A percentile compares a stretch with the other conserved stretches of the same genome.
phyloP scores from a whole-genome alignment of 768 basidiomycete species.

The Mycena rebaudengoi region DNA sequence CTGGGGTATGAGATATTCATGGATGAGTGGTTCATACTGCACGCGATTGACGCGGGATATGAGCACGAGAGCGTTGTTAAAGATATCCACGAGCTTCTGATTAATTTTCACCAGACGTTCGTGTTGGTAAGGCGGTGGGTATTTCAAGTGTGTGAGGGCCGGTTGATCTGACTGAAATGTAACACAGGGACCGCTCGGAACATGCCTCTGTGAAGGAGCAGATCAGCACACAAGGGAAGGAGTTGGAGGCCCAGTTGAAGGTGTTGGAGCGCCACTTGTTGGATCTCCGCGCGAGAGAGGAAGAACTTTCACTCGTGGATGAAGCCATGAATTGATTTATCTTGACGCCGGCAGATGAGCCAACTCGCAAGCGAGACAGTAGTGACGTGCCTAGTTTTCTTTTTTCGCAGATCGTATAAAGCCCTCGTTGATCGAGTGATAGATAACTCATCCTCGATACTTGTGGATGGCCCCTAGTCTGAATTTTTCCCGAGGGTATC shows the following conservation, averaged over 20 bases:
- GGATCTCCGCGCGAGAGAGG: background rate
- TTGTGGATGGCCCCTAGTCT: too few relatives aligned
- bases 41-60: conserved; percentile 8
- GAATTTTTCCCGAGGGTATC: too few relatives aligned
- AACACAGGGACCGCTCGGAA: conserved; percentile 7
- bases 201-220: background rate
- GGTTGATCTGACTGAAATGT: background rate
- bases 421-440: too few relatives aligned
- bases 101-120: conserved; percentile 2
- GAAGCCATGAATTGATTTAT: background rate
- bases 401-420: too few relatives aligned
- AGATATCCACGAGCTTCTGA: conserved; percentile 5
- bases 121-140: conserved; percentile 3
- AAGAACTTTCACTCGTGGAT: conserved; percentile 3
- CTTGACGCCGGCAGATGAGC: background rate
- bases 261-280: background rate
- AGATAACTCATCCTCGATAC: too few relatives aligned
- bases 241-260: conserved; percentile 2
- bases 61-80: conserved; percentile 5
- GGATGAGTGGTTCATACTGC: conserved; percentile 5
- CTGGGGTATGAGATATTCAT: conserved; percentile 11
- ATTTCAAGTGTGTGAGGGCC: conserved; percentile 2
- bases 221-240: conserved; percentile 1
- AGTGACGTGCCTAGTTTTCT: background rate
- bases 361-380: background rate